phyloP scores from a whole-genome alignment of 1,284 basidiomycete genomes.

The Ustilago cynodontis region DNA sequence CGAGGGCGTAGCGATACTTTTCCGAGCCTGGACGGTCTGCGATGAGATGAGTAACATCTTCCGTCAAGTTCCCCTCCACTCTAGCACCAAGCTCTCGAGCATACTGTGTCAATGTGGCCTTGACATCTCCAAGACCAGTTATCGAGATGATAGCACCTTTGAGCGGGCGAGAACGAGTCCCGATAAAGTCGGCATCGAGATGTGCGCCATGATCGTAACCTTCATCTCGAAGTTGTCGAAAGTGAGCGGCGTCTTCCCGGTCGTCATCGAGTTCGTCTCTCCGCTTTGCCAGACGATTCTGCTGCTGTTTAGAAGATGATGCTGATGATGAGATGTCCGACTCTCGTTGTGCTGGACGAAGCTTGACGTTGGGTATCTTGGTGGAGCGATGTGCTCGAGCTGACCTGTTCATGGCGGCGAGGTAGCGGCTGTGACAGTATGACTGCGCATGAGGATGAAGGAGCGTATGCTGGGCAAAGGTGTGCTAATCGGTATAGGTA shows the following conservation, averaged over 20 bases:
- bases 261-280: constrained; percentile 39
- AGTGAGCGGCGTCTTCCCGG: constrained; percentile 61
- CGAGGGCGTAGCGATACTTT: constrained; percentile 86
- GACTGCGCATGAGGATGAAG: neutral
- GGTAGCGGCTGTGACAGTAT: constrained; percentile 1
- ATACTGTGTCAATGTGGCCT: constrained; percentile 79
- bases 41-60: constrained; percentile 82
- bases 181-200: constrained; percentile 62
- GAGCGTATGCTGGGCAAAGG: neutral
- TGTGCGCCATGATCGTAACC: constrained; percentile 61
- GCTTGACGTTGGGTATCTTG: constrained; percentile 67
- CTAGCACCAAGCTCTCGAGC: constrained; percentile 81
- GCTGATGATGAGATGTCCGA: constrained; percentile 6
- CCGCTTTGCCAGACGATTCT: constrained; percentile 16
- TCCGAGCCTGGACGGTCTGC: constrained; percentile 78
- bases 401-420: constrained; percentile 55
- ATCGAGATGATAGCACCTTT: constrained; percentile 78
- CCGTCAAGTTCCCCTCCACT: constrained; percentile 78
- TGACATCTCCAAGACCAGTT: constrained; percentile 77
- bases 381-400: constrained; percentile 62
- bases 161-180: constrained; percentile 74
- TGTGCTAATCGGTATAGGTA: neutral
- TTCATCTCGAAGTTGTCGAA: constrained; percentile 59
- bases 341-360: constrained; percentile 51
- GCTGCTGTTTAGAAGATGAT: constrained; percentile 22